phyloP scores from a whole-genome alignment of 495 filamentous ascomycete species.

The Talaromyces stipitatus region DNA sequence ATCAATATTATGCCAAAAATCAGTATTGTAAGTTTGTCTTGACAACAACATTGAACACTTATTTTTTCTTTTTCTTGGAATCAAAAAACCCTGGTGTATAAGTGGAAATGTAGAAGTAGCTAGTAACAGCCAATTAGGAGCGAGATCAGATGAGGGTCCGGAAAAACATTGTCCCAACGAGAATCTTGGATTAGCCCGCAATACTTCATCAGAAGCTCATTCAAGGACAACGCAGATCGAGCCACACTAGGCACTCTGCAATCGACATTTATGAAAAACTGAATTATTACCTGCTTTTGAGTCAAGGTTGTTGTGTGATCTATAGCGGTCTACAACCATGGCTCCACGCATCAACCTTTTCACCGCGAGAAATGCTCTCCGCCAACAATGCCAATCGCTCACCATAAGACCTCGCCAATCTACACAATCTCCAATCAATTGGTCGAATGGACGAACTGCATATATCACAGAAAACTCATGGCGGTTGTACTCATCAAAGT shows the following conservation, averaged over 20 bases:
- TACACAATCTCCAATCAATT: conserved; percentile 15
- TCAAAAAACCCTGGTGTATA: neutral
- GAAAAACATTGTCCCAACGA: conserved; percentile 17
- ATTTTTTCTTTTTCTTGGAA: too few relatives aligned
- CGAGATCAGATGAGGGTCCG: neutral
- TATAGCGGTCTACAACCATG: conserved; percentile 13
- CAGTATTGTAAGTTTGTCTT: too few relatives aligned
- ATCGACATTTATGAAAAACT: neutral
- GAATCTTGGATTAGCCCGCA: conserved; percentile 10
- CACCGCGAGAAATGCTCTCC: conserved; percentile 27
- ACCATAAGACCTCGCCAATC: conserved; percentile 16
- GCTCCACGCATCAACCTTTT: conserved; percentile 32
- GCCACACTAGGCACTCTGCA: neutral
- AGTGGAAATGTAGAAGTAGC: neutral
- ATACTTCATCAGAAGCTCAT: neutral
- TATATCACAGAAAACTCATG: conserved; percentile 10
- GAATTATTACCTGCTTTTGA: neutral
- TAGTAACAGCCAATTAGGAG: neutral
- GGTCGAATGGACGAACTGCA: neutral
- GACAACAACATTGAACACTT: too few relatives aligned
- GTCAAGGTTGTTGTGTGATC: neutral
- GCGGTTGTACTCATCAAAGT: conserved; percentile 33
- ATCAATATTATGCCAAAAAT: too few relatives aligned
- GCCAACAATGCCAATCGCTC: conserved; percentile 18
- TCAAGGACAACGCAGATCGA: neutral